These are phyloP conservation scores for Aspergillus sp. DNA, from an alignment of 2,329 filamentous ascomycete species.

Conservation along the genomic window DNA sequence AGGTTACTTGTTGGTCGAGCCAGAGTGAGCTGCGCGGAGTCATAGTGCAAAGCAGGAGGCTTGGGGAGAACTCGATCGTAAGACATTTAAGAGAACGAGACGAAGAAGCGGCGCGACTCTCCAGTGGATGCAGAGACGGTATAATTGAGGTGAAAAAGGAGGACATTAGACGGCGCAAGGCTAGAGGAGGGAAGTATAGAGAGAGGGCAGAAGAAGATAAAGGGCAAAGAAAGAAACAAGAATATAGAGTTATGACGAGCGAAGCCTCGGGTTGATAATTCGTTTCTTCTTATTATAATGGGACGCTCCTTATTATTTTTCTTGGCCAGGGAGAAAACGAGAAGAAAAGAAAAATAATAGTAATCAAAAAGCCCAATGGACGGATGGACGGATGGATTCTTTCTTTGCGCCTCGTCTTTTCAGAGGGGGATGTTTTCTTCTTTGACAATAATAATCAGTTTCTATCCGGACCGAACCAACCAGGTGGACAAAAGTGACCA, in stretches of 20 bases:
- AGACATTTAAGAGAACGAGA: constrained; percentile 39
- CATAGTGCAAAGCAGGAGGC: constrained; percentile 42
- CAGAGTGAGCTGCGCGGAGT: constrained; percentile 30
- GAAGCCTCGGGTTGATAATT: constrained; percentile 10
- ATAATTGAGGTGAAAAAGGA: constrained; percentile 11
- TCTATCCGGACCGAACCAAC: constrained; percentile 22
- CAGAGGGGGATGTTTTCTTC: constrained; percentile 4
- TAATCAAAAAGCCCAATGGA: no score
- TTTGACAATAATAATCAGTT: constrained; percentile 20
- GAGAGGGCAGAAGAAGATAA: constrained; percentile 12
- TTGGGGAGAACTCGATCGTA: constrained; percentile 48
- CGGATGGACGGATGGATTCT: constrained; percentile 1
- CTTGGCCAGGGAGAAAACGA: neutral
- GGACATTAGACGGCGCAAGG: constrained; percentile 8
- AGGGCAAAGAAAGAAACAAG: constrained; percentile 14
- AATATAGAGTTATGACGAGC: constrained; percentile 14
- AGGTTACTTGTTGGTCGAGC: constrained; percentile 34
- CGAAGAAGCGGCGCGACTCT: constrained; percentile 6
- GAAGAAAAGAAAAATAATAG: no score
- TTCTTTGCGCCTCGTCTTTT: constrained; percentile 8
- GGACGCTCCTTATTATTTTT: constrained; percentile 5
- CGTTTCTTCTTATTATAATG: constrained; percentile 6
- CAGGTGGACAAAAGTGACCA: constrained; percentile 8
- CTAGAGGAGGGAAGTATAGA: constrained; percentile 12
- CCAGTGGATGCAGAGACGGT: constrained; percentile 3